phyloP scores from a whole-genome alignment of 2,329 filamentous ascomycete species.

The Coniochaeta prunicola region DNA sequence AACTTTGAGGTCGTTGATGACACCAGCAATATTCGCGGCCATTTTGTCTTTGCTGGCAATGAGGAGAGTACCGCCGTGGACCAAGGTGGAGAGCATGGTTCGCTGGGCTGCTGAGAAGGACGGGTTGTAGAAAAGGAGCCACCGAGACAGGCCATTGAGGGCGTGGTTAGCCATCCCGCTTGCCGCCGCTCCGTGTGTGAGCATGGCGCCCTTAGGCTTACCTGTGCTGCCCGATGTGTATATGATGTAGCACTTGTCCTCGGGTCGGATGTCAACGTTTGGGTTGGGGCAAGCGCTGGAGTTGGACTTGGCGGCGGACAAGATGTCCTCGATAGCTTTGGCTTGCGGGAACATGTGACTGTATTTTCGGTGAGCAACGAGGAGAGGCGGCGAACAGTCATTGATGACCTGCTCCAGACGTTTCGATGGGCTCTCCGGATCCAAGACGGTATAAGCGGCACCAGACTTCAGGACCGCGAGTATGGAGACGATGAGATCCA shows the following conservation, averaged over 20 bases:
- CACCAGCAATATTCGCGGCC: not conserved
- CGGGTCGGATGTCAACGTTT: not conserved
- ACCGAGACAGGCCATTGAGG: not conserved
- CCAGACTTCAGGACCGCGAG: not conserved
- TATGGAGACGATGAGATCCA: not conserved
- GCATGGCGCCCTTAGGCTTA: conserved; percentile 9
- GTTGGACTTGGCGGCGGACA: not conserved
- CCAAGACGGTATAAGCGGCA: conserved; percentile 4
- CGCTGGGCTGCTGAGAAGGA: not conserved
- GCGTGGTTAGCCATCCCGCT: conserved; percentile 9
- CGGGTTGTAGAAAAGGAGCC: not conserved
- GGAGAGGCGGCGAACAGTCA: conserved; percentile 8
- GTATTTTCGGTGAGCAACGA: conserved; percentile 7
- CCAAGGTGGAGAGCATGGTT: not conserved
- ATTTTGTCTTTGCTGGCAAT: conserved; percentile 1
- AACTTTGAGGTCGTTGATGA: conserved; percentile 1
- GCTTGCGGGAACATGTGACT: not conserved
- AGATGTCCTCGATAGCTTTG: not conserved
- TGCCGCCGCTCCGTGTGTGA: conserved; percentile 7
- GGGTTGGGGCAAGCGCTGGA: not conserved
- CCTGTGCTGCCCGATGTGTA: conserved; percentile 7
- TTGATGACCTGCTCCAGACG: conserved; percentile 13
- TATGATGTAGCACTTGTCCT: conserved; percentile 5
- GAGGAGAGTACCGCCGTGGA: not conserved
- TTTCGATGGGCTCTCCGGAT: conserved; percentile 11